These are phyloP conservation scores for Corchorus olitorius DNA, from an alignment of 345 rosid genomes.

Conservation along the genomic window DNA sequence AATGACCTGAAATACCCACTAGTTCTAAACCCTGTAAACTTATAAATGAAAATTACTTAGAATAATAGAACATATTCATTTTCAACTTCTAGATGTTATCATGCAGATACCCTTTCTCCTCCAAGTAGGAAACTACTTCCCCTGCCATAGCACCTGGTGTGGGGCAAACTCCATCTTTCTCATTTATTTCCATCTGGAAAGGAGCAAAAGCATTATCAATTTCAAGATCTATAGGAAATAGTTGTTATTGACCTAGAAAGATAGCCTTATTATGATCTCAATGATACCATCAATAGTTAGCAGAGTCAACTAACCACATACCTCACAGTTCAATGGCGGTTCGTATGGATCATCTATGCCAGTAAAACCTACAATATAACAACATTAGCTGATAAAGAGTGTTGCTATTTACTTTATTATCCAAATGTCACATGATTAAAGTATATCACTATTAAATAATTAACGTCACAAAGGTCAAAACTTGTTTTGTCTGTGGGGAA, in stretches of 20 bases:
- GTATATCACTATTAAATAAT: not conserved
- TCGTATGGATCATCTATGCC: conserved; percentile 97
- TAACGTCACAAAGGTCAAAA: not conserved
- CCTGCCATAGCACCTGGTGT: conserved; percentile 72
- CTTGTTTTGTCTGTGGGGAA: not conserved
- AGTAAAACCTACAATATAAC: conserved; percentile 66
- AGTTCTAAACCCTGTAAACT: not conserved
- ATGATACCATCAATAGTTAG: not conserved
- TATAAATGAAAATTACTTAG: not conserved
- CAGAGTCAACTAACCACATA: conserved; percentile 22
- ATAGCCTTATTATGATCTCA: not conserved
- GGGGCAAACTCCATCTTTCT: conserved; percentile 71
- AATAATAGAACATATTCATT: not conserved
- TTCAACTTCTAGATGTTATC: not conserved
- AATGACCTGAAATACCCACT: not conserved
- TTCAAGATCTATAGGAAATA: not conserved
- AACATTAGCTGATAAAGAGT: not conserved
- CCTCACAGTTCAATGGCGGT: conserved; percentile 85
- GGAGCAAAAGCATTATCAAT: not conserved
- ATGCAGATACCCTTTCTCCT: conserved; percentile 71
- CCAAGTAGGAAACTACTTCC: conserved; percentile 67
- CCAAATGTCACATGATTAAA: not conserved
- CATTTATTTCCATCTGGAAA: conserved; percentile 68
- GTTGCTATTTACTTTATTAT: not conserved
- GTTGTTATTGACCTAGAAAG: not conserved